Percentiles rank a stretch among this genome's conserved stretches.
Evolutionary conservation across 768 basidiomycete species (phyloP).

Genomic region (Dendrothele bispora): DNA sequence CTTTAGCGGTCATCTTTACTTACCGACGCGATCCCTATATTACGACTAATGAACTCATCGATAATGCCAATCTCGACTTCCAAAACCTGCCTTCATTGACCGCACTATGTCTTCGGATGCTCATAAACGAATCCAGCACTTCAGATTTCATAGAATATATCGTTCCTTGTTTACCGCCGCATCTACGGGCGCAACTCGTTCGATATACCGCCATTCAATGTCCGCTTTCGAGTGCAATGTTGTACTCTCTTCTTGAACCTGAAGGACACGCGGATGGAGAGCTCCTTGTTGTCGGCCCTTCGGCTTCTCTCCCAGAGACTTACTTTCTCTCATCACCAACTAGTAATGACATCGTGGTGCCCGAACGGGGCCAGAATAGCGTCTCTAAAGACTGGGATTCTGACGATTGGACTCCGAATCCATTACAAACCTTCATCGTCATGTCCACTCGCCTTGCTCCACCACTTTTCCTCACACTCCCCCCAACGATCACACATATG

Average conservation of each 20-base stretch:
- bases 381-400: conserved; percentile 44
- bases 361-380: conserved; percentile 8
- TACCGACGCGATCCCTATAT: conserved; percentile 13
- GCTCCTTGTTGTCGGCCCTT: conserved; percentile 60
- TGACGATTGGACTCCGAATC: conserved; percentile 30
- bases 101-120: conserved; percentile 53
- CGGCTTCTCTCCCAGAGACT: conserved; percentile 41
- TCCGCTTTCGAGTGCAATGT: conserved; percentile 50
- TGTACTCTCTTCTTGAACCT: conserved; percentile 50
- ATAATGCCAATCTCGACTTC: no score
- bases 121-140: conserved; percentile 39
- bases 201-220: conserved; percentile 56
- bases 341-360: no score
- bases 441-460: conserved; percentile 47
- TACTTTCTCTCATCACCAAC: conserved; percentile 38
- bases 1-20: conserved; percentile 52
- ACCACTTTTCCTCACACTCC: conserved; percentile 49
- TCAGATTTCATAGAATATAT: conserved; percentile 46
- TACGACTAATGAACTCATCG: conserved; percentile 5
- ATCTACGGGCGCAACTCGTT: conserved; percentile 59
- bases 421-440: conserved; percentile 50
- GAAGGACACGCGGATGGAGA: conserved; percentile 63
- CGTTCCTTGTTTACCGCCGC: conserved; percentile 51
- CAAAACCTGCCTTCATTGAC: conserved; percentile 51
- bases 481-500: conserved; percentile 64